Conservation (phyloP, 1,139 yeast species). For the Candida pseudocylindracea region DNA sequence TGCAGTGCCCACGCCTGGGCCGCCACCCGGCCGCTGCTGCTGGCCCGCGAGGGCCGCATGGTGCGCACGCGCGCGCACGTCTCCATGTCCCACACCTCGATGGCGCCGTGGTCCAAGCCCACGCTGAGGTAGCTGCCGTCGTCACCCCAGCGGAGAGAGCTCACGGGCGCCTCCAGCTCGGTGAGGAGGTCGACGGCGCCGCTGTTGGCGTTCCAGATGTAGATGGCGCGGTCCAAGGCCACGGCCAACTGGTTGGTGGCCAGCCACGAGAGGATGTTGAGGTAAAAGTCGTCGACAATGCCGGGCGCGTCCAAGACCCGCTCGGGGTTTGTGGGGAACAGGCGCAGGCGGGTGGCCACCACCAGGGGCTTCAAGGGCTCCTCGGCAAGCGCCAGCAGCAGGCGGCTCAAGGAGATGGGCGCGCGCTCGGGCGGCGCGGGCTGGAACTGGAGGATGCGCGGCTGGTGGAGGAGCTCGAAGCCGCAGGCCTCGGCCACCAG, state of each 20-base stretch:
- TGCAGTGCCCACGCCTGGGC: slow-evolving; percentile 77
- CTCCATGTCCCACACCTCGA: slow-evolving; percentile 92
- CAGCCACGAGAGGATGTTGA: slow-evolving; percentile 82
- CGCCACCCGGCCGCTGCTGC: slow-evolving; percentile 35
- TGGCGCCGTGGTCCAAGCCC: slow-evolving; percentile 65
- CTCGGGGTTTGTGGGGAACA: slow-evolving; percentile 76
- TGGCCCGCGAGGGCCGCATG: slow-evolving; percentile 27
- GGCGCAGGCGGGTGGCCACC: slow-evolving; percentile 36
- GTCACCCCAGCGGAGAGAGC: slow-evolving; percentile 78
- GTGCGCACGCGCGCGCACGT: slow-evolving; percentile 54
- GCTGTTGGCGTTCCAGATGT: slow-evolving; percentile 80
- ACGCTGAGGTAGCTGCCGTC: slow-evolving; percentile 78
- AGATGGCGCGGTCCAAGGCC: slow-evolving; percentile 68
- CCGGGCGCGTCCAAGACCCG: slow-evolving; percentile 96
- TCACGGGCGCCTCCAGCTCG: slow-evolving; percentile 35
- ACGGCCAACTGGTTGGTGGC: slow-evolving; percentile 65
- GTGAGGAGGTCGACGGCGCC: slow-evolving; percentile 60
- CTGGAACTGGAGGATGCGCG: slow-evolving; percentile 69
- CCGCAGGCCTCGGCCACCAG: slow-evolving; percentile 95
- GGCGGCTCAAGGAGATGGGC: slow-evolving; percentile 26
- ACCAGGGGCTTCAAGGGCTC: slow-evolving; percentile 21
- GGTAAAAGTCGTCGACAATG: slow-evolving; percentile 75
- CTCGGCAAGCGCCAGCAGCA: slow-evolving; percentile 4
- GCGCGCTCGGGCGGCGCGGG: slow-evolving; percentile 68
- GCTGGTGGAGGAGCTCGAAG: slow-evolving; percentile 36